phyloP scores from a whole-genome alignment of 2,329 filamentous ascomycete genomes.

The Dactylonectria estremocensis region DNA sequence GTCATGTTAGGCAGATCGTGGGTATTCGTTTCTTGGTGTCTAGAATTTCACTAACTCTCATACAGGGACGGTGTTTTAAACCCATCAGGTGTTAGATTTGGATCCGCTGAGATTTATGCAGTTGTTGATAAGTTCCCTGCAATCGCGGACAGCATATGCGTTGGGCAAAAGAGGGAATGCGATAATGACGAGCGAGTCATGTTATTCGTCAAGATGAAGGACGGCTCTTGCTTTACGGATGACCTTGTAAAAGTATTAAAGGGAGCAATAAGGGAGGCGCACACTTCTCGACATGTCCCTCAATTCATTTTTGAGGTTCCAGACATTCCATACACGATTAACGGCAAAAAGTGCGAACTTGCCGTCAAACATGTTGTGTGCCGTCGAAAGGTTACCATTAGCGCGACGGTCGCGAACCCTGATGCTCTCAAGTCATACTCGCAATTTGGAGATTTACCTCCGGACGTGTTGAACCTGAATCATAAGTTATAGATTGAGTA shows the following conservation, averaged over 20 bases:
- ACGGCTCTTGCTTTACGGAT: not conserved
- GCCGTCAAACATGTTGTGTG: conserved; percentile 31
- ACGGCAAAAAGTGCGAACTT: conserved; percentile 35
- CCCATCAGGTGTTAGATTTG: conserved; percentile 30
- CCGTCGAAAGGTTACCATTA: conserved; percentile 10
- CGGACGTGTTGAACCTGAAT: too few species aligned
- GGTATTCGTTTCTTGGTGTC: not conserved
- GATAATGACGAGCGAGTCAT: conserved; percentile 21
- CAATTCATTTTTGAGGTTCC: conserved; percentile 25
- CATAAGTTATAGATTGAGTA: too few species aligned
- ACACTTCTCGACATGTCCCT: conserved; percentile 21
- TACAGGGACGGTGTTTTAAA: conserved; percentile 28
- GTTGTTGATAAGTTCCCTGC: conserved; percentile 11
- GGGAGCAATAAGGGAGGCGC: not conserved
- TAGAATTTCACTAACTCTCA: not conserved
- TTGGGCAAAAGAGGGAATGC: conserved; percentile 12
- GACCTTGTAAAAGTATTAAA: not conserved
- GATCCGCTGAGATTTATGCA: conserved; percentile 27
- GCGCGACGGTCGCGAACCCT: conserved; percentile 27
- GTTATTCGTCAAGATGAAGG: conserved; percentile 23
- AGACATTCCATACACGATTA: conserved; percentile 32
- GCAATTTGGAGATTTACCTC: conserved; percentile 11
- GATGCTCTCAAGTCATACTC: conserved; percentile 18
- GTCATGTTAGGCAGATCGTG: conserved; percentile 27
- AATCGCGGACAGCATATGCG: conserved; percentile 24